Conservation (phyloP, 129 eudicot genomes). For the Helianthus tuberosus region DNA sequence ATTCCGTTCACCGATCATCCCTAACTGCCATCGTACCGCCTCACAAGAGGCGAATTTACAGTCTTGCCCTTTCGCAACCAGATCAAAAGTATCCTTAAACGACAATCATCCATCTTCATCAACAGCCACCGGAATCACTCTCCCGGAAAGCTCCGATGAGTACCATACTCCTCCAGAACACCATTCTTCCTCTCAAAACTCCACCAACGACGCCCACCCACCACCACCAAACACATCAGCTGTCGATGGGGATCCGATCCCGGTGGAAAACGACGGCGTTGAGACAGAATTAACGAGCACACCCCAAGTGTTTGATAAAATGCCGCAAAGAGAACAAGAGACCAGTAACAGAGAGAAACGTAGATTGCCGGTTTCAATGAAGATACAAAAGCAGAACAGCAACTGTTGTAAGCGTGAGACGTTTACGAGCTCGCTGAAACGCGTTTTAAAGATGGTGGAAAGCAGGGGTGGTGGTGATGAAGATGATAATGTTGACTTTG, state of each 20-base stretch:
- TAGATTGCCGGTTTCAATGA: background rate
- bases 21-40: constrained; percentile 34
- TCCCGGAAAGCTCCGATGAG: constrained; percentile 29
- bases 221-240: background rate
- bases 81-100: constrained; percentile 32
- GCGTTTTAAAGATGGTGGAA: background rate
- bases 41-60: constrained; percentile 45
- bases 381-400: background rate
- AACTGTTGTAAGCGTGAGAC: background rate
- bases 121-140: constrained; percentile 24
- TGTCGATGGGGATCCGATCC: background rate
- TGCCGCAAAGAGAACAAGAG: constrained; percentile 12
- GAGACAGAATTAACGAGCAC: background rate
- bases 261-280: background rate
- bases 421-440: background rate
- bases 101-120: constrained; percentile 17
- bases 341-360: background rate
- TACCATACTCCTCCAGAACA: constrained; percentile 47
- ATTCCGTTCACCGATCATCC: constrained; percentile 26
- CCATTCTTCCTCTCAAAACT: constrained; percentile 15
- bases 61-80: constrained; percentile 38
- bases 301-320: constrained; percentile 25
- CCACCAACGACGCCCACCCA: constrained; percentile 19
- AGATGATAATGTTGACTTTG: constrained; percentile 30
- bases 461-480: background rate